These are phyloP conservation scores for Primulina eburnea DNA, from an alignment of 257 asterid species.

Conservation along the genomic window DNA sequence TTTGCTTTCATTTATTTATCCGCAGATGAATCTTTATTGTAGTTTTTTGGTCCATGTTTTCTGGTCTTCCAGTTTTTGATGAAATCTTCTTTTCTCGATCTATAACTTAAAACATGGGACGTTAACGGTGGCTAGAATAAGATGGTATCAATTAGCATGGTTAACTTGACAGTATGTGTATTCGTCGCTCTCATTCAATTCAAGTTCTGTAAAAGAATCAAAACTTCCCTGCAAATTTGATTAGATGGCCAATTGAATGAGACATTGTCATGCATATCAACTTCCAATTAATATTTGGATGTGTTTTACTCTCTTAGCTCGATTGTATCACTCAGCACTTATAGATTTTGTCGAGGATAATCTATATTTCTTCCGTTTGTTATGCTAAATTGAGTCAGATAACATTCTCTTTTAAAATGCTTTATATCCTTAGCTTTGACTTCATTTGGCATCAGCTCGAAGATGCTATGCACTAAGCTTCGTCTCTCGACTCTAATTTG, in stretches of 20 bases:
- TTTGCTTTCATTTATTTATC: too few species aligned
- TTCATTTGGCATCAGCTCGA: too few species aligned
- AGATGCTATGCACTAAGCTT: background rate
- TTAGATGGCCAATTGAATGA: background rate
- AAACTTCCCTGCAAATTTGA: background rate
- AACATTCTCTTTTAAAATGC: too few species aligned
- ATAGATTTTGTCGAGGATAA: too few species aligned
- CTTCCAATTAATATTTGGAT: background rate
- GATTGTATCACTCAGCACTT: too few species aligned
- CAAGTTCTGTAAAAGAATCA: background rate
- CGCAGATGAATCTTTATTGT: background rate
- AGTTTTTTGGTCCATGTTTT: background rate
- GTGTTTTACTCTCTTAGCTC: background rate
- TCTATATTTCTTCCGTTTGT: too few species aligned
- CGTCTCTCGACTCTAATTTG: slow-evolving; percentile 8
- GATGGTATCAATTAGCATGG: background rate
- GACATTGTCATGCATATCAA: background rate
- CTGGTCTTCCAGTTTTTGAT: background rate
- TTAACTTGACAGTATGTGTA: background rate
- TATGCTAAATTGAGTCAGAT: too few species aligned
- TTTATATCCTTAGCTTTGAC: too few species aligned
- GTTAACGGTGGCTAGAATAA: background rate
- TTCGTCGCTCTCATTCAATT: background rate
- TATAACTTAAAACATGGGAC: background rate
- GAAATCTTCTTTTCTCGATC: background rate